Conservation (phyloP, 192 early-diverging fungal genomes). For the Kickxella alabastrina region DNA sequence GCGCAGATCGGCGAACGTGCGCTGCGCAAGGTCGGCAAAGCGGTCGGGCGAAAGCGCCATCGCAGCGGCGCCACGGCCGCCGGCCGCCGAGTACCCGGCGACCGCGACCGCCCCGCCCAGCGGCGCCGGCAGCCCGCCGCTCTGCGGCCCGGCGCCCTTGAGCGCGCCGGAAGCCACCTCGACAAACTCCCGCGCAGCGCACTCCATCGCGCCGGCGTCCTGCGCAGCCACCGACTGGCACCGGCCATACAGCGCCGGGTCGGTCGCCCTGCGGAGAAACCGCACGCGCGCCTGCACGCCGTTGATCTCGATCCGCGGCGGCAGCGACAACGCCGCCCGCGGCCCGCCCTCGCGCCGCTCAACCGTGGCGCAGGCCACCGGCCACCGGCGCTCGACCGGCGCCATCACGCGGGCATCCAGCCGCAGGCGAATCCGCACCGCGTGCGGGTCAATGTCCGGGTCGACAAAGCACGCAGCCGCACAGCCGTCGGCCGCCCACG, state of each 20-base stretch:
- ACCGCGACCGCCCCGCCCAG: constrained; percentile 6
- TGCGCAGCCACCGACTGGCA: constrained; percentile 27
- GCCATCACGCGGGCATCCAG: too few species aligned
- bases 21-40: constrained; percentile 16
- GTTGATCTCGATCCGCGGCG: constrained; percentile 38
- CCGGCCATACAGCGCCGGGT: constrained; percentile 25
- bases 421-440: constrained; percentile 37
- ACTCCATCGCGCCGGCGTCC: constrained; percentile 12
- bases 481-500: constrained; percentile 15
- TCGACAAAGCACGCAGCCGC: constrained; percentile 45
- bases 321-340: constrained; percentile 30
- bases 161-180: neutral
- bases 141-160: neutral
- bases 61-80: constrained; percentile 10
- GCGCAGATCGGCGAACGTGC: constrained; percentile 32
- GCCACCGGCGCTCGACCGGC: too few species aligned
- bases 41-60: constrained; percentile 18
- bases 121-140: neutral
- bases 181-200: constrained; percentile 1
- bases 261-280: constrained; percentile 27
- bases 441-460: constrained; percentile 44
- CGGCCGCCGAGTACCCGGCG: constrained; percentile 27
- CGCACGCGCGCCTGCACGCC: constrained; percentile 26
- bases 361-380: constrained; percentile 24
- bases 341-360: constrained; percentile 11